Evolutionary conservation across 1,139 yeast genomes (phyloP).

Genomic region (Magnusiomyces magnusii): DNA sequence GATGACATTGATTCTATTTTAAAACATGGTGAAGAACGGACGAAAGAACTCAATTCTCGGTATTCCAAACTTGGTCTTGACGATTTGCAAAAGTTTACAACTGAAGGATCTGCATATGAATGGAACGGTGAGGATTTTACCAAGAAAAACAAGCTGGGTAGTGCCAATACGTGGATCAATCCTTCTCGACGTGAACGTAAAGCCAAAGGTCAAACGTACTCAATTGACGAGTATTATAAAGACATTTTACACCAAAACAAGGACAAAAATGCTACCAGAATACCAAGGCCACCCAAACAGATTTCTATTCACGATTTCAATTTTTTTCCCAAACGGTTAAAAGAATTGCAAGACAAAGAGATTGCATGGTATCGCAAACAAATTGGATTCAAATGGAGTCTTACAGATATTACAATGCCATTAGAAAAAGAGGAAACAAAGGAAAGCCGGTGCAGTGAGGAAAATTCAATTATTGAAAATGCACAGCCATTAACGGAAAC

Average conservation of each 20-base stretch:
- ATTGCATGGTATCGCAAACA: slow-evolving; percentile 65
- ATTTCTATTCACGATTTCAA: slow-evolving; percentile 67
- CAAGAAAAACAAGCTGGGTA: slow-evolving; percentile 39
- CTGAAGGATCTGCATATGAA: slow-evolving; percentile 81
- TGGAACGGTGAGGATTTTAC: slow-evolving; percentile 97
- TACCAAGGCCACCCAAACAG: slow-evolving; percentile 49
- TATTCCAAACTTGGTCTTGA: slow-evolving; percentile 83
- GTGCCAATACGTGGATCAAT: slow-evolving; percentile 53
- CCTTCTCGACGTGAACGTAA: slow-evolving; percentile 86
- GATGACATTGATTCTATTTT: slow-evolving; percentile 77
- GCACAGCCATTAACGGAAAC: slow-evolving; percentile 68
- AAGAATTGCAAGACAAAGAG: slow-evolving; percentile 66
- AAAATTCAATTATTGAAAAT: slow-evolving; percentile 50
- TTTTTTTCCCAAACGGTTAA: slow-evolving; percentile 64
- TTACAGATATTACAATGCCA: slow-evolving; percentile 34
- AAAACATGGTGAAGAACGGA: slow-evolving; percentile 70
- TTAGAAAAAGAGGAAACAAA: slow-evolving; percentile 46
- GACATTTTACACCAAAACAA: slow-evolving; percentile 50
- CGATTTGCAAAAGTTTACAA: slow-evolving; percentile 82
- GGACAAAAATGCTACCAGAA: slow-evolving; percentile 44
- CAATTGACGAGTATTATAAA: slow-evolving; percentile 82
- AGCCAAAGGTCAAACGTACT: slow-evolving; percentile 53
- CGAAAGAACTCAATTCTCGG: slow-evolving; percentile 66
- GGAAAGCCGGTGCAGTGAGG: slow-evolving; percentile 49
- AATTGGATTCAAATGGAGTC: slow-evolving; percentile 58